Evolutionary conservation across 257 asterid genomes (phyloP), one percentile per base, ranked within the genome.

Genomic region (Perilla frutescens): DNA sequence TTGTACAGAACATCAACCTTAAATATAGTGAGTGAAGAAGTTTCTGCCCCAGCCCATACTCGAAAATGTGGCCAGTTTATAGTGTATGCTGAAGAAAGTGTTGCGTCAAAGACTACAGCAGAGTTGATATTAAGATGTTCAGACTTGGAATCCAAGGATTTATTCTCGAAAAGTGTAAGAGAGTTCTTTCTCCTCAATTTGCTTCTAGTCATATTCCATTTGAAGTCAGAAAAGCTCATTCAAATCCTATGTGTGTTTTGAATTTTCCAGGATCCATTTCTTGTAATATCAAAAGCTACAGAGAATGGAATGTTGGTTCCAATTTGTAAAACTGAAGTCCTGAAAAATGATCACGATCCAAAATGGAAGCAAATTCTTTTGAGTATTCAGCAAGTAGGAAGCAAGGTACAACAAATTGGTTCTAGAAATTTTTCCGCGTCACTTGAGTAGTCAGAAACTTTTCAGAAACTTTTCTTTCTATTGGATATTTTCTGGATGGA

Each of bases 291-390:
- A 56, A 95, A 89, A 83, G 72, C 83, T 74, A 77, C 91, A 20
- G 98, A 95, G 80, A 78, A 81, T 84, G 96, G 90, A 69, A 53
- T 72, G 4, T 72, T 83, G 14, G 82, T 90, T 81, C 99, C 99
- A 75, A 82, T 95, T 78, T 88, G 94, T 93, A 95, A 95, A 88
- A 95, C 99, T 63, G 99, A 95, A 84, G 98, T 90, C 81, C 68
- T 95, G 80, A 87, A 88, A 83, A 90, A 95, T 76, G 90, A 95
- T 36, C 92, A 85, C 63, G 81, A 76, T 62, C 99, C 99, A 14
- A 87, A 63, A 70, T 95, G 99, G 99, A 89, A 92, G 77, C 91
- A 88, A 60, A 58, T 90, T 70, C 79, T 56, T 72, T 70, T 95
- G 86, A 89, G 91, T 56, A 80, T 95, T 76, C 98, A 95, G 86